phyloP scores from a whole-genome alignment of 2,329 filamentous ascomycete genomes.

The Cryphonectria parasitica region DNA sequence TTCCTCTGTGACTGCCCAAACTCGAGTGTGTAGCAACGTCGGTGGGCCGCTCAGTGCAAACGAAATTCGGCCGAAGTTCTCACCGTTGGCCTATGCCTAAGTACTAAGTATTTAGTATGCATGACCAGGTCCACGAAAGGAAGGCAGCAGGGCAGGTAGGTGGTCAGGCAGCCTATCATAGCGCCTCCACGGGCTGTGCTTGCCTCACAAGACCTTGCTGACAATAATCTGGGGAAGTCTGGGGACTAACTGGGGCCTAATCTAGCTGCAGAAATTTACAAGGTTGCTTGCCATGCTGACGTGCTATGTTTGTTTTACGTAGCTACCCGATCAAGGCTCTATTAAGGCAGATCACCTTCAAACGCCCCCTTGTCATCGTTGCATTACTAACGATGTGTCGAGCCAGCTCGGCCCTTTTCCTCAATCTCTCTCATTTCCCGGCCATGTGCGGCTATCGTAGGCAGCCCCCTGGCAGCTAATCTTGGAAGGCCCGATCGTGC shows the following conservation, averaged over 20 bases:
- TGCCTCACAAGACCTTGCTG: neutral
- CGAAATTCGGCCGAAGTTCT: neutral
- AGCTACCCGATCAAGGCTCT: neutral
- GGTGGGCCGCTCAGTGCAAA: neutral
- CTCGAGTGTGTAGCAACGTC: neutral
- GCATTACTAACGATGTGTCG: neutral
- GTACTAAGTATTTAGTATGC: neutral
- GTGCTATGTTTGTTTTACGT: no score
- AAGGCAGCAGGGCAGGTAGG: neutral
- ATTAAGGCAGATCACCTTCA: neutral
- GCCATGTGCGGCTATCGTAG: neutral
- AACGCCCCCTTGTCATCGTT: neutral
- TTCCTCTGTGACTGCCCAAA: no score
- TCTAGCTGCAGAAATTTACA: neutral
- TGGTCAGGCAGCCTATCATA: neutral
- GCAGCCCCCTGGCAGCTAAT: neutral
- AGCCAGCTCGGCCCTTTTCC: slow-evolving; percentile 1
- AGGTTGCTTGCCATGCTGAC: neutral
- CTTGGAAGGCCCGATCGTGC: neutral
- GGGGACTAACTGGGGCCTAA: neutral
- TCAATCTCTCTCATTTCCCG: neutral
- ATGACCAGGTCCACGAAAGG: neutral
- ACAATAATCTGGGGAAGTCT: neutral
- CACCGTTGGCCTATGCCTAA: neutral
- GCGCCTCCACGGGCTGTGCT: neutral